These are phyloP conservation scores for Adansonia grandidieri DNA, from an alignment of 441 rosid species.

Conservation along the genomic window DNA sequence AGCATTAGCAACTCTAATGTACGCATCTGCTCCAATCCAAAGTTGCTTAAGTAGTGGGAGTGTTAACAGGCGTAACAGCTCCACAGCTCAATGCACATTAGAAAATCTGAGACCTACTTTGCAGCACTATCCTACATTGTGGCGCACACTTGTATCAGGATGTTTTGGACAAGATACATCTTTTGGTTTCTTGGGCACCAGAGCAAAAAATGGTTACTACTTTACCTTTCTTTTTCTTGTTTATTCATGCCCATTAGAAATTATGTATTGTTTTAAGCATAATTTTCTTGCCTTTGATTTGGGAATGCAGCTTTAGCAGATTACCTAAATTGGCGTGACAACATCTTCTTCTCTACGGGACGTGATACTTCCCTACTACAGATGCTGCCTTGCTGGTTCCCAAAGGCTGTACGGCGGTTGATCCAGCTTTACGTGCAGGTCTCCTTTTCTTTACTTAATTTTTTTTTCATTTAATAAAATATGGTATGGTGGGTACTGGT, in stretches of 20 bases:
- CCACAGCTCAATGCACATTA: slow-evolving; percentile 89
- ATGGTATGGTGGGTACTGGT: slow-evolving; percentile 9
- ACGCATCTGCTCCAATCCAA: slow-evolving; percentile 77
- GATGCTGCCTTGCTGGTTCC: slow-evolving; percentile 99
- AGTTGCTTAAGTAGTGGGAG: slow-evolving; percentile 76
- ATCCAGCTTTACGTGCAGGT: slow-evolving; percentile 98
- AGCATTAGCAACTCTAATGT: slow-evolving; percentile 97
- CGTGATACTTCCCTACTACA: slow-evolving; percentile 95
- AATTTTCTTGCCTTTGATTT: slow-evolving; percentile 34
- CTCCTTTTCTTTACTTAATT: slow-evolving; percentile 28
- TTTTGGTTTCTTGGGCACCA: slow-evolving; percentile 57
- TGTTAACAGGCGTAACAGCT: slow-evolving; percentile 74
- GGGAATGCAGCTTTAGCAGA: slow-evolving; percentile 69
- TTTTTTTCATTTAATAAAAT: slow-evolving; percentile 20
- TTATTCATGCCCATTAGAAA: slow-evolving; percentile 26
- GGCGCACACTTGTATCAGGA: slow-evolving; percentile 82
- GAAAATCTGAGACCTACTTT: slow-evolving; percentile 86
- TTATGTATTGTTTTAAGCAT: slow-evolving; percentile 15
- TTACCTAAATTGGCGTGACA: slow-evolving; percentile 93
- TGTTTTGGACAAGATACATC: slow-evolving; percentile 71
- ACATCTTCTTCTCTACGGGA: slow-evolving; percentile 83
- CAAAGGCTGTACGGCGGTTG: slow-evolving; percentile 87
- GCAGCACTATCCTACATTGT: slow-evolving; percentile 84
- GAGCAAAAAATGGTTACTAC: slow-evolving; percentile 70
- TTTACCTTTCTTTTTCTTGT: slow-evolving; percentile 30